Percentiles rank a stretch among this genome's conserved stretches.
Conservation (phyloP, 805 yeast genomes). For the Metschnikowia drakensbergensis region DNA sequence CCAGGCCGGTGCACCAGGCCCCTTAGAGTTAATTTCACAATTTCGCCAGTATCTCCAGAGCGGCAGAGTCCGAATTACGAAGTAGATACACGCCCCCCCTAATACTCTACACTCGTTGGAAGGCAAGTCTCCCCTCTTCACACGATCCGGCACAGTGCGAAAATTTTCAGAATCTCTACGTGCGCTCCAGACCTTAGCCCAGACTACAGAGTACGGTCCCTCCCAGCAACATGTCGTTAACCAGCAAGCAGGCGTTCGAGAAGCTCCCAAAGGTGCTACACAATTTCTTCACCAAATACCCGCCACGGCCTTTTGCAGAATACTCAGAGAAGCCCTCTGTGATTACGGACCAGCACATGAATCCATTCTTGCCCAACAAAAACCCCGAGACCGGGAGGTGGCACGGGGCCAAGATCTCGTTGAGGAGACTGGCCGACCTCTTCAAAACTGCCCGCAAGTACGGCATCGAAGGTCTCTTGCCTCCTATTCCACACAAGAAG, state of each 20-base stretch:
- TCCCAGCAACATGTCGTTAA: constrained; percentile 20
- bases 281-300: constrained; percentile 73
- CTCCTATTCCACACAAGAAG: constrained; percentile 59
- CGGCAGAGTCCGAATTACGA: no score
- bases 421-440: constrained; percentile 77
- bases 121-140: no score
- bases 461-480: constrained; percentile 78
- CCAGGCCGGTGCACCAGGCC: neutral
- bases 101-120: no score
- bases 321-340: constrained; percentile 64
- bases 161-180: constrained; percentile 10
- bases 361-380: constrained; percentile 83
- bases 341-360: constrained; percentile 65
- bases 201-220: neutral
- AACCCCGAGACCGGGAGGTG: constrained; percentile 76
- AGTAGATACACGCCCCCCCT: no score
- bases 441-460: constrained; percentile 77
- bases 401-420: constrained; percentile 74
- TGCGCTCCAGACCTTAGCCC: neutral
- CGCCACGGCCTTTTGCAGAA: constrained; percentile 73
- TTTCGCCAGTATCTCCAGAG: no score
- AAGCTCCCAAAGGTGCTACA: constrained; percentile 68
- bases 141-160: constrained; percentile 11
- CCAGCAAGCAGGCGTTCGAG: constrained; percentile 45
- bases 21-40: no score